These are phyloP conservation scores for Cnidoscolus chayamansa DNA, from an alignment of 441 rosid genomes.

Conservation along the genomic window DNA sequence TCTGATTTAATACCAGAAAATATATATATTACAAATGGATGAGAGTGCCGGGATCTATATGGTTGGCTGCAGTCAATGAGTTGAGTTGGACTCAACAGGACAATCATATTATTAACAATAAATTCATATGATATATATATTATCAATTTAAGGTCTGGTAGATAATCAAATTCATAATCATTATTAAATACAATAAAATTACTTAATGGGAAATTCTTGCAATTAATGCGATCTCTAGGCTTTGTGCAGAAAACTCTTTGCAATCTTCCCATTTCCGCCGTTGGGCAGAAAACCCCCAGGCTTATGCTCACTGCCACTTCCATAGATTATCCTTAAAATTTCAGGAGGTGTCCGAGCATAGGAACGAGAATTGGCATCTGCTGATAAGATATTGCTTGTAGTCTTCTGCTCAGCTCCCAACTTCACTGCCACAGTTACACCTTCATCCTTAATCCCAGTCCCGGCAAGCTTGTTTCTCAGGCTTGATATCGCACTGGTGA, in stretches of 20 bases:
- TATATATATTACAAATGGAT: no score
- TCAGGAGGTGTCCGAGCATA: conserved; percentile 42
- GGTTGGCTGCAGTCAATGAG: no score
- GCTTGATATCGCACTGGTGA: conserved; percentile 35
- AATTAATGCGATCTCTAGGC: no score
- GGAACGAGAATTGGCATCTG: conserved; percentile 34
- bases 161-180: no score
- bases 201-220: no score
- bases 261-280: conserved; percentile 46
- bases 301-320: conserved; percentile 31
- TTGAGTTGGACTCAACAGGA: no score
- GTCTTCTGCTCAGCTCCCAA: conserved; percentile 47
- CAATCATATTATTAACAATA: no score
- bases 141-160: no score
- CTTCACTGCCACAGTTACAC: conserved; percentile 34
- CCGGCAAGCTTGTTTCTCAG: conserved; percentile 41
- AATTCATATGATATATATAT: no score
- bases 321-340: conserved; percentile 39
- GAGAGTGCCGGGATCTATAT: no score
- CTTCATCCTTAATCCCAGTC: conserved; percentile 56
- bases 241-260: conserved; percentile 15
- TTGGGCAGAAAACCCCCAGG: conserved; percentile 35
- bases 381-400: conserved; percentile 40
- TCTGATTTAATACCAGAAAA: no score
- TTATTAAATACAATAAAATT: no score